Evolutionary conservation across 2,329 filamentous ascomycete genomes (phyloP).

Genomic region (Xylaria sp.): DNA sequence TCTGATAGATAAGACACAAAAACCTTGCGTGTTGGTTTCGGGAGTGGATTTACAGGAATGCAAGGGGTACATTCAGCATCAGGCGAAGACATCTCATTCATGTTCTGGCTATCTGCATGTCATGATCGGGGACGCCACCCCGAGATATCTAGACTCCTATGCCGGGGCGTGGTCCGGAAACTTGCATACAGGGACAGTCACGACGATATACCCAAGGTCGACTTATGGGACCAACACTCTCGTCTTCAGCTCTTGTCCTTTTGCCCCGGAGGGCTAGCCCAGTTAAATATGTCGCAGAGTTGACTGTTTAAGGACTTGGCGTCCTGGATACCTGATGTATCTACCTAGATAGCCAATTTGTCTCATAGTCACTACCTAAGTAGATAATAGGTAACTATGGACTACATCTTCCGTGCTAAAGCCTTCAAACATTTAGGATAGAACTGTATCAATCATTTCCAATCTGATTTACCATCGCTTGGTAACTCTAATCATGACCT

Average conservation of each 20-base stretch:
- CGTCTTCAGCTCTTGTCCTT: too few species aligned
- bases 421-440: too few species aligned
- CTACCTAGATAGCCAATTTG: background rate
- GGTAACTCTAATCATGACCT: too few species aligned
- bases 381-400: too few species aligned
- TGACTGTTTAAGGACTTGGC: background rate
- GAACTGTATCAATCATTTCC: too few species aligned
- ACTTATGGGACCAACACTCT: too few species aligned
- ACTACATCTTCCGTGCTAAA: too few species aligned
- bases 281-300: background rate
- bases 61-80: background rate
- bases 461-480: too few species aligned
- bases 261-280: too few species aligned
- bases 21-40: background rate
- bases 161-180: conserved; percentile 15
- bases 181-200: conserved; percentile 6
- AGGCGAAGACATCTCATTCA: background rate
- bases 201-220: background rate
- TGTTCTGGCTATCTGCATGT: background rate
- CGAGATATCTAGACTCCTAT: background rate
- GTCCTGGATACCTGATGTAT: too few species aligned
- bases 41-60: background rate
- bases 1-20: background rate
- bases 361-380: too few species aligned
- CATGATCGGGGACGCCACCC: background rate